These are phyloP conservation scores for Luzula sylvatica DNA, from an alignment of 176 grass and related monocot species.

Conservation along the genomic window DNA sequence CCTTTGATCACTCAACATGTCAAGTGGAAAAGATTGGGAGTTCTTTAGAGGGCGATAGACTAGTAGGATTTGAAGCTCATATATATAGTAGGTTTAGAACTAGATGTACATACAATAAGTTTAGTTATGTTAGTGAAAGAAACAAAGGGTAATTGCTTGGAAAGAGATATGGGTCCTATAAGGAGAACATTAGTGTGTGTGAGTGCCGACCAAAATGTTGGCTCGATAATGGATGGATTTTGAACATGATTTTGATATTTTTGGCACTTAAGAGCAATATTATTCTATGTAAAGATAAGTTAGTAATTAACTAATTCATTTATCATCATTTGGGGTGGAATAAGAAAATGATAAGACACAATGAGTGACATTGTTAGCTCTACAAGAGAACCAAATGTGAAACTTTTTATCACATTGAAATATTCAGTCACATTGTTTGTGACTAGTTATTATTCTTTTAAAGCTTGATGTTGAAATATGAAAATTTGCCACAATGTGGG, in stretches of 20 bases:
- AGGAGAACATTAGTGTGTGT: neutral
- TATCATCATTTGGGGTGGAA: too few relatives aligned
- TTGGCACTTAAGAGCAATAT: neutral
- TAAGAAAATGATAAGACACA: too few relatives aligned
- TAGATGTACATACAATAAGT: neutral
- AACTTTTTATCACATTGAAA: too few relatives aligned
- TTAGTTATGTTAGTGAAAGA: neutral
- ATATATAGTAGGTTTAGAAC: neutral
- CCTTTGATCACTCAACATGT: conserved; percentile 27
- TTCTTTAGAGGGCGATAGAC: neutral
- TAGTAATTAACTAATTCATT: too few relatives aligned
- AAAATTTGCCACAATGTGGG: too few relatives aligned
- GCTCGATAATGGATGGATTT: neutral
- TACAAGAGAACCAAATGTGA: too few relatives aligned
- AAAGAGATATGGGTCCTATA: conserved; percentile 17
- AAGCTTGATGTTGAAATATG: too few relatives aligned
- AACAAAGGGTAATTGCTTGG: conserved; percentile 8
- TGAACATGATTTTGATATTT: neutral
- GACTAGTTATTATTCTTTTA: too few relatives aligned
- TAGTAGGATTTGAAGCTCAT: neutral
- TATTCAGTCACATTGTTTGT: too few relatives aligned
- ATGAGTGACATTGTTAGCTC: too few relatives aligned
- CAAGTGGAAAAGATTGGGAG: conserved; percentile 7
- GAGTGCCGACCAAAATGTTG: conserved; percentile 5
- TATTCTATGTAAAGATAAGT: too few relatives aligned